These are phyloP conservation scores for Diatrype stigma DNA, from an alignment of 2,329 filamentous ascomycete species.

Conservation along the genomic window DNA sequence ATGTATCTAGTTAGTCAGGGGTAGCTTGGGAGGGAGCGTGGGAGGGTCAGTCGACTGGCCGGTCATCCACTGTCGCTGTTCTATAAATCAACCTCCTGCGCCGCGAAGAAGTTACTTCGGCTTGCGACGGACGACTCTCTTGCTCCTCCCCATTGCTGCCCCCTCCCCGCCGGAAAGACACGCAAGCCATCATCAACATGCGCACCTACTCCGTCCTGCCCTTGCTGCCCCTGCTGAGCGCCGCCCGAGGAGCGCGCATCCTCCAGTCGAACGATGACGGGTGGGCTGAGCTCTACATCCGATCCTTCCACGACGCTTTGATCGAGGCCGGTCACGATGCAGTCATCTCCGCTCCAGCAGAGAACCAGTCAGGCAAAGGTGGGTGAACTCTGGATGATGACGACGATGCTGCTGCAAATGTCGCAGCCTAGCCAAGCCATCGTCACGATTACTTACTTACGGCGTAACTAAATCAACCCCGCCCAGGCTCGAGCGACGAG, in stretches of 20 bases:
- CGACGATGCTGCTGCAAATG: not conserved
- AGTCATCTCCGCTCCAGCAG: slow-evolving; percentile 61
- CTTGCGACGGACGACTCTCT: not conserved
- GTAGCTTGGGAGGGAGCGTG: too few species aligned
- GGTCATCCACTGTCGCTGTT: too few species aligned
- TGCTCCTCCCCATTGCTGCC: not conserved
- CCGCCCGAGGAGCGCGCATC: slow-evolving; percentile 41
- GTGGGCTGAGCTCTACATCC: slow-evolving; percentile 66
- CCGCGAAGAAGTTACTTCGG: too few species aligned
- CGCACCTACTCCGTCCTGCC: slow-evolving; percentile 11
- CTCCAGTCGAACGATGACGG: slow-evolving; percentile 69
- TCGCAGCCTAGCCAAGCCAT: too few species aligned
- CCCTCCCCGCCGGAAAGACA: not conserved
- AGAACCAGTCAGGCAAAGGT: slow-evolving; percentile 62
- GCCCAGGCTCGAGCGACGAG: slow-evolving; percentile 46
- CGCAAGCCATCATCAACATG: slow-evolving; percentile 9
- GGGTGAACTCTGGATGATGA: slow-evolving; percentile 10
- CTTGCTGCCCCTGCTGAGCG: slow-evolving; percentile 9
- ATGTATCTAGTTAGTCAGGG: too few species aligned
- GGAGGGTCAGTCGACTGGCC: too few species aligned
- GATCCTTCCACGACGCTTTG: slow-evolving; percentile 55
- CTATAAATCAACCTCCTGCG: too few species aligned
- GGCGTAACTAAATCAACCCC: too few species aligned
- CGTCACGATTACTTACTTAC: too few species aligned
- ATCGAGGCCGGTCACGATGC: slow-evolving; percentile 53